These are phyloP conservation scores for Botrytis deweyae DNA, from an alignment of 2,329 filamentous ascomycete species.

Conservation along the genomic window DNA sequence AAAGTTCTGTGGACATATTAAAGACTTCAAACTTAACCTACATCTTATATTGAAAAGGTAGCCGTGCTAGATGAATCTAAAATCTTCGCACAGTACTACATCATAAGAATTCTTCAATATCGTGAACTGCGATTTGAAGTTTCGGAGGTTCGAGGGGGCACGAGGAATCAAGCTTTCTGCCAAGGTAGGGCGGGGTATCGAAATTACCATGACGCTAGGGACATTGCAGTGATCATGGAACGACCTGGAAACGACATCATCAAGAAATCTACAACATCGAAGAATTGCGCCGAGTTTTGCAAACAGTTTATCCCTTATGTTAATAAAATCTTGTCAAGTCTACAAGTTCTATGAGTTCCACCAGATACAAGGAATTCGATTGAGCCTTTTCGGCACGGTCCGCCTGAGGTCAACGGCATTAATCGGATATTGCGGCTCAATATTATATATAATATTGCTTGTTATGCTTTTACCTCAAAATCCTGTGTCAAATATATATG, in stretches of 20 bases:
- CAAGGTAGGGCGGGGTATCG: neutral
- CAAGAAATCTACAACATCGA: neutral
- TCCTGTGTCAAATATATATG: neutral
- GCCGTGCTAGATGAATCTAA: neutral
- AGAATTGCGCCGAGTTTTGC: neutral
- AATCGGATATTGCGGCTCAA: neutral
- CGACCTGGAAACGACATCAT: neutral
- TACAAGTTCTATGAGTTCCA: neutral
- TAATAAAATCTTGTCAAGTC: neutral
- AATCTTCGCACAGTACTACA: neutral
- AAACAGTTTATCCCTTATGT: neutral
- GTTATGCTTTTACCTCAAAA: neutral
- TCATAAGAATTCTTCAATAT: neutral
- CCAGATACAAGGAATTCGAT: neutral
- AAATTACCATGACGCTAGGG: neutral
- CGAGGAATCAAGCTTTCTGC: constrained; percentile 2
- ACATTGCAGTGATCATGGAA: neutral
- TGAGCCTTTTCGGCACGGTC: neutral
- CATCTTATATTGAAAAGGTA: neutral
- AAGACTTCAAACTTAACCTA: neutral
- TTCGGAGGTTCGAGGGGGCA: neutral
- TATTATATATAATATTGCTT: neutral
- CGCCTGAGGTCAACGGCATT: neutral
- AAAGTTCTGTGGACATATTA: neutral
- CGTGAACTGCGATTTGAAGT: neutral